Conservation (phyloP, 352 stramenopile species). For the Saprolegnia parasitica region DNA sequence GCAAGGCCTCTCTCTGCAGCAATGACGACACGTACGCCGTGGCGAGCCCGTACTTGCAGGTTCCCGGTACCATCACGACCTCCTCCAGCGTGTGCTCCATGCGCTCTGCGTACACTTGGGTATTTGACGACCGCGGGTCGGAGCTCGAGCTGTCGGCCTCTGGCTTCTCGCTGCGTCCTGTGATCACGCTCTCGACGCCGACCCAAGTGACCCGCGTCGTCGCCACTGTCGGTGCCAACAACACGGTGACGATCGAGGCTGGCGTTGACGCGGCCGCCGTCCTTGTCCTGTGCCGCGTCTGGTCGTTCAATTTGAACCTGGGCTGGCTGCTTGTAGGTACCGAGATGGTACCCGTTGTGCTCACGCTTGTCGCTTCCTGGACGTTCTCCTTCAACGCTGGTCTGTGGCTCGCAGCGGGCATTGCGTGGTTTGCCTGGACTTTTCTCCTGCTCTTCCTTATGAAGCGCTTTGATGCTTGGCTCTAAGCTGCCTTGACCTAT, state of each 20-base stretch:
- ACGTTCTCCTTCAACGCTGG: no score
- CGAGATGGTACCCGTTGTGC: no score
- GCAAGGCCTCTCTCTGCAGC: background rate
- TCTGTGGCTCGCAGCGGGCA: no score
- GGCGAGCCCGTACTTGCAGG: background rate
- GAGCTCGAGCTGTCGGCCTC: background rate
- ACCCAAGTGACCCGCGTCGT: background rate
- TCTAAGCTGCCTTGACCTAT: no score
- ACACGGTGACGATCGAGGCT: background rate
- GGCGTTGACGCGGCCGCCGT: slow-evolving; percentile 4
- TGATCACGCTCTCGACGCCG: background rate
- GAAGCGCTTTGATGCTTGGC: no score
- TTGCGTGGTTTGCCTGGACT: no score
- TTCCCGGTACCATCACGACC: background rate
- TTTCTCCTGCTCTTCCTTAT: no score
- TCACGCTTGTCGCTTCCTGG: no score
- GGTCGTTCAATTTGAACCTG: background rate
- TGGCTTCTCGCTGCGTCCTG: background rate
- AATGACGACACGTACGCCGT: background rate
- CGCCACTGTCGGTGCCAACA: background rate
- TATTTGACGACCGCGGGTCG: background rate
- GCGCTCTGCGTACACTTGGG: background rate
- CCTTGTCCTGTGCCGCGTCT: background rate
- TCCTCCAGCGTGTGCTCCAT: background rate
- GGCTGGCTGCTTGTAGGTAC: no score